Evolutionary conservation across 352 stramenopile genomes (phyloP), one percentile per base, ranked within the genome.

Genomic region (Globisporangium paddicum): DNA sequence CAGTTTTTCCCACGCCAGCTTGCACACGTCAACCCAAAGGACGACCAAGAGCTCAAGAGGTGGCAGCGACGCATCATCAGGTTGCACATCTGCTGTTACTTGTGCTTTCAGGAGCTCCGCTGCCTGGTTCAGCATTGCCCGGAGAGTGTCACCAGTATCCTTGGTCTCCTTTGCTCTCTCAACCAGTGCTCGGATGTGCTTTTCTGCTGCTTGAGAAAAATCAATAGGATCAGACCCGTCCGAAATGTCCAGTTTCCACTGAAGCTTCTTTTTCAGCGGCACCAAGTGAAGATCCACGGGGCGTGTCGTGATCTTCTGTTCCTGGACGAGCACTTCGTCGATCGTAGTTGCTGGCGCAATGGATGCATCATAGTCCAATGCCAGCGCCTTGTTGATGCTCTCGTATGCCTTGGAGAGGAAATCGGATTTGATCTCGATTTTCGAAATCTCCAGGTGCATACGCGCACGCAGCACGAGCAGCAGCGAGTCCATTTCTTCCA

Each of bases 401-500:
- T 62, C 50, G 25, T 77, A 73, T 0, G 90, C 89, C 48, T 96
- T 96, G n/a, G 65, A 72, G 8, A 96, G 60, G 55, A 95, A 96
- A 48, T 97, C 86, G 2, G 74, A 79, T 1, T 62, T 64, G n/a
- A 95, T 60, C 41, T 98, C 87, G n/a, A 95, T 73, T 56, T 95
- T 95, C 4, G 77, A 73, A 0, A 94, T 67, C 69, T 97, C 90
- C 18, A 96, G 58, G 53, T 94, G 76, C 9, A 97, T 57, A 23
- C 92, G 75, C 9, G 86, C 82, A 23, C 89, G 86, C 6, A 97
- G 71, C 25, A 69, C 69, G 14, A 94, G 59, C 5, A 96, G 58
- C n/a, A 94, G 58, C 8, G 87, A 96, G 35, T 95, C 73, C 0
- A 94, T 47, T 16, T 95, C 82, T 57, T 95, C 81, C 11, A 98